Conservation (phyloP, 1,284 basidiomycete genomes). For the Leccinum pallidistipes region DNA sequence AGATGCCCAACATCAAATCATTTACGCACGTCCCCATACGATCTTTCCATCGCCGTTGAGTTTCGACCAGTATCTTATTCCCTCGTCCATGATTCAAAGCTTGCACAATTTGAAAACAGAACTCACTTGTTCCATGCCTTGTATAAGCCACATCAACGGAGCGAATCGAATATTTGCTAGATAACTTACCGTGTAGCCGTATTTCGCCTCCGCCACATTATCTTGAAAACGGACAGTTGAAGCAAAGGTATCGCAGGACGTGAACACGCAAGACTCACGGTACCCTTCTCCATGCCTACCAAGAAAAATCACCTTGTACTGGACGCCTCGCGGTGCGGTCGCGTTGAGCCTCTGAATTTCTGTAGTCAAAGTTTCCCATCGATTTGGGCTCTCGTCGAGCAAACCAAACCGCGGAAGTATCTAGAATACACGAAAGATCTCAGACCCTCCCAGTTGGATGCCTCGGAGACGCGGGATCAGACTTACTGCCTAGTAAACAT, state of each 20-base stretch:
- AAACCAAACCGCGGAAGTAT: conserved; percentile 63
- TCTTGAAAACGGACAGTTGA: conserved; percentile 2
- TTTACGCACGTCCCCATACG: conserved; percentile 11
- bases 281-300: conserved; percentile 12
- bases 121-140: conserved; percentile 11
- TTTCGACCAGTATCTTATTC: conserved; percentile 10
- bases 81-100: background rate
- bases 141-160: background rate
- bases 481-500: conserved; percentile 9
- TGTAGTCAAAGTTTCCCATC: conserved; percentile 51
- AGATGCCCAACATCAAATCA: background rate
- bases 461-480: too few species aligned
- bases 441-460: background rate
- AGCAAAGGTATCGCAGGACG: background rate
- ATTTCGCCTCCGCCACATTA: conserved; percentile 7
- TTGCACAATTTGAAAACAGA: background rate
- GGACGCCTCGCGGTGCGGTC: conserved; percentile 36
- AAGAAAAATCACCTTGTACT: conserved; percentile 64
- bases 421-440: conserved; percentile 30
- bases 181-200: conserved; percentile 4
- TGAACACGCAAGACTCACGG: conserved; percentile 3
- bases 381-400: conserved; percentile 45
- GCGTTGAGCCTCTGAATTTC: conserved; percentile 47
- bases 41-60: conserved; percentile 5
- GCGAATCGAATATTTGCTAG: background rate